These are phyloP conservation scores for Viridothelium virens DNA, from an alignment of 495 filamentous ascomycete species.

Conservation along the genomic window DNA sequence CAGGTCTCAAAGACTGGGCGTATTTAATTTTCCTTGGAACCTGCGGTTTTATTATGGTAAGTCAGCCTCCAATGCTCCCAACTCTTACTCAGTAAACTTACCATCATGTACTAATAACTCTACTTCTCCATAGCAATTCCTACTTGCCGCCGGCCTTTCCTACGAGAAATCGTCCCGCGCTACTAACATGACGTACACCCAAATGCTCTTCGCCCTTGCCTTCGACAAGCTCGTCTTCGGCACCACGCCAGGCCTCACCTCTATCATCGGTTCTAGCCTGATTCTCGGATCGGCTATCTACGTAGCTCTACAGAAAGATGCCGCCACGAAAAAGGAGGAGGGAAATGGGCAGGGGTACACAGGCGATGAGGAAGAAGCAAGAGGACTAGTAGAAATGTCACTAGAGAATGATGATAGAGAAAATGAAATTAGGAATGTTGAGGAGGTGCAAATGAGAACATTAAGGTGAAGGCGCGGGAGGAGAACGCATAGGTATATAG, in stretches of 20 bases:
- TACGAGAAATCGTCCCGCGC: slow-evolving; percentile 56
- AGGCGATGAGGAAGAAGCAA: slow-evolving; percentile 21
- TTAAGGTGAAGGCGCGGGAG: slow-evolving; percentile 15
- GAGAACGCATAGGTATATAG: background rate
- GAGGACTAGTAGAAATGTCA: slow-evolving; percentile 16
- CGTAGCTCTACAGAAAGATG: slow-evolving; percentile 52
- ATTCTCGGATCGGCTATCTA: slow-evolving; percentile 77
- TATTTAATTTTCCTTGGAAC: slow-evolving; percentile 61
- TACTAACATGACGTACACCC: slow-evolving; percentile 83
- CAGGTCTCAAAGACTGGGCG: slow-evolving; percentile 56
- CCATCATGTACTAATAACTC: background rate
- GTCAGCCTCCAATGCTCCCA: slow-evolving; percentile 3
- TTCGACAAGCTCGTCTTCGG: slow-evolving; percentile 78
- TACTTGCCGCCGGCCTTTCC: slow-evolving; percentile 73
- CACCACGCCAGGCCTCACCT: slow-evolving; percentile 55
- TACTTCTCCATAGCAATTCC: slow-evolving; percentile 50
- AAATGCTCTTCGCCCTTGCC: slow-evolving; percentile 83
- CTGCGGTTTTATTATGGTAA: slow-evolving; percentile 66
- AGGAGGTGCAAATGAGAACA: slow-evolving; percentile 22
- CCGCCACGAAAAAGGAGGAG: slow-evolving; percentile 15
- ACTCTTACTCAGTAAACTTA: background rate
- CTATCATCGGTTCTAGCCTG: slow-evolving; percentile 63
- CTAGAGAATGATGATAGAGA: slow-evolving; percentile 27
- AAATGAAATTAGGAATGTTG: slow-evolving; percentile 34
- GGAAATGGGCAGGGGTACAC: slow-evolving; percentile 15